phyloP scores from a whole-genome alignment of 495 filamentous ascomycete species.

The Trypethelium eluteriae region DNA sequence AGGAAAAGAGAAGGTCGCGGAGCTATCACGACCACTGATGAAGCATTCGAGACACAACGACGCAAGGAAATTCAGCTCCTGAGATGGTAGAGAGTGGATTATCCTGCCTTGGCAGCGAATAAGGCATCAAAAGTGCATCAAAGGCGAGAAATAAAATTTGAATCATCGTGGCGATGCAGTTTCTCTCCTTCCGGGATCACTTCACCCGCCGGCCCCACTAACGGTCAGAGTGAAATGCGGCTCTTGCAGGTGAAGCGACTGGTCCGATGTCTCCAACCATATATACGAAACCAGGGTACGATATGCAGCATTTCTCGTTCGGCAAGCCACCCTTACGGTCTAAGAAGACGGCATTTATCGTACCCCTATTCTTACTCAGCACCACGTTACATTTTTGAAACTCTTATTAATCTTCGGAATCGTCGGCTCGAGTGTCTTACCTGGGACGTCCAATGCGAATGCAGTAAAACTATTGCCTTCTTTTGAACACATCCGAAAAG shows the following conservation, averaged over 20 bases:
- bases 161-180: neutral
- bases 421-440: too few relatives aligned
- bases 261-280: neutral
- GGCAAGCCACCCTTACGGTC: neutral
- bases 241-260: neutral
- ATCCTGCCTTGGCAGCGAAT: neutral
- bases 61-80: neutral
- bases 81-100: neutral
- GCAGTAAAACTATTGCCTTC: neutral
- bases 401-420: too few relatives aligned
- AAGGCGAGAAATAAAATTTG: too few relatives aligned
- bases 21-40: neutral
- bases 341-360: neutral
- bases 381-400: neutral
- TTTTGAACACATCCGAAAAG: neutral
- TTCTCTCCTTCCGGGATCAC: neutral
- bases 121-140: neutral
- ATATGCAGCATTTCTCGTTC: neutral
- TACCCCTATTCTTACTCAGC: neutral
- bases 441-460: neutral
- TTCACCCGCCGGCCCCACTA: neutral
- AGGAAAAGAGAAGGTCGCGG: neutral
- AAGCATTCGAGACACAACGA: neutral
- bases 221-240: neutral
- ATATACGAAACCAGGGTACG: neutral